Percentiles rank a stretch among this genome's conserved stretches.
Evolutionary conservation across 768 basidiomycete species (phyloP).

Genomic region (Kondoa subrosea): DNA sequence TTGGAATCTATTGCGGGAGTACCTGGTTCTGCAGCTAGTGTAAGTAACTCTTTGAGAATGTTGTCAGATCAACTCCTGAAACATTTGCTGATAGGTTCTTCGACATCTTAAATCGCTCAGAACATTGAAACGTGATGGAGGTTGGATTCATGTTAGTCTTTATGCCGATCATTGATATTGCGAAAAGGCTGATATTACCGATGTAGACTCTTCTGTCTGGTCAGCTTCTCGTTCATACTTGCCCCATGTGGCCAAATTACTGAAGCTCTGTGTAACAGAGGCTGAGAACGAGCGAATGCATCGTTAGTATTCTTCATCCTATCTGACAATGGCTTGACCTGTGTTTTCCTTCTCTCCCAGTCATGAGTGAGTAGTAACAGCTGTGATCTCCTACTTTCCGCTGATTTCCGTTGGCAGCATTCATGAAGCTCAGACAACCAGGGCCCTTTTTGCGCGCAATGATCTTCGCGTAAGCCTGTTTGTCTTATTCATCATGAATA

Average conservation of each 20-base stretch:
- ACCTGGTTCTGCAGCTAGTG: conserved; percentile 26
- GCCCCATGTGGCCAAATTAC: background rate
- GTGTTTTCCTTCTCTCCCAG: too few relatives aligned
- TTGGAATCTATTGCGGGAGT: conserved; percentile 84
- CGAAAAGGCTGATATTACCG: background rate
- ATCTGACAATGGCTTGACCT: too few relatives aligned
- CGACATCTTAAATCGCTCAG: conserved; percentile 78
- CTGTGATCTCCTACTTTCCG: too few relatives aligned
- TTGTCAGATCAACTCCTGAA: too few relatives aligned
- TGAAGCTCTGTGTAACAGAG: conserved; percentile 44
- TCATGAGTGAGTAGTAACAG: too few relatives aligned
- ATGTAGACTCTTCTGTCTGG: background rate
- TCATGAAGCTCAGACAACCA: conserved; percentile 78
- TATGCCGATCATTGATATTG: conserved; percentile 6
- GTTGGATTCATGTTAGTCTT: conserved; percentile 54
- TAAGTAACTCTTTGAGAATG: too few relatives aligned
- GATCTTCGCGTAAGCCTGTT: too few relatives aligned
- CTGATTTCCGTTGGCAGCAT: conserved; percentile 47
- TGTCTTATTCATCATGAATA: too few relatives aligned
- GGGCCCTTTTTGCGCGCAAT: conserved; percentile 61
- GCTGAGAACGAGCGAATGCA: conserved; percentile 98
- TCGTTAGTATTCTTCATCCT: conserved; percentile 50
- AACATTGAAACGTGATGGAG: conserved; percentile 51
- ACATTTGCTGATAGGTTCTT: conserved; percentile 36
- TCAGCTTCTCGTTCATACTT: background rate